Percentiles rank a stretch among this genome's conserved stretches.
phyloP scores from a whole-genome alignment of 1,284 basidiomycete genomes.

The Xerocomus cyaneibrunnescens region DNA sequence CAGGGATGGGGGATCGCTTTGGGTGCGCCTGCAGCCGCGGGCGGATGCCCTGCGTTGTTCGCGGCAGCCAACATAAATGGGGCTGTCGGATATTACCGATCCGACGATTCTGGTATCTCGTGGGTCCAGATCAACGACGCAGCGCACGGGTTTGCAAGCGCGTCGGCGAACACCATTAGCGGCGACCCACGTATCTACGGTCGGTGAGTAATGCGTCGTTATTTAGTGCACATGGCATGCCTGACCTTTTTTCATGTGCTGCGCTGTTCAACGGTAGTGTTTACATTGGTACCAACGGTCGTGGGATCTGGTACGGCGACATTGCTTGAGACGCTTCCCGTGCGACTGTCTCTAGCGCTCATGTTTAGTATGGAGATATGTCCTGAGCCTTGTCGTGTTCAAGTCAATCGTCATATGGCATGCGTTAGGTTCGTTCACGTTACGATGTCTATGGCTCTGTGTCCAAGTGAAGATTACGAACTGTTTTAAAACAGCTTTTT shows the following conservation, averaged over 20 bases:
- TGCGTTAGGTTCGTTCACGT: too few species aligned
- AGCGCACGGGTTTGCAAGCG: conserved; percentile 57
- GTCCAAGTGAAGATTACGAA: too few species aligned
- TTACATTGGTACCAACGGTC: conserved; percentile 16
- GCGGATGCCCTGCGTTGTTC: conserved; percentile 7
- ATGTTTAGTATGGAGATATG: background rate
- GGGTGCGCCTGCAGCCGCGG: background rate
- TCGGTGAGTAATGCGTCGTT: conserved; percentile 7
- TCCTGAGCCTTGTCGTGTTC: too few species aligned
- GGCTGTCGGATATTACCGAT: conserved; percentile 41
- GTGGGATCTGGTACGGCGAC: conserved; percentile 13
- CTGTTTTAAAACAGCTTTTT: too few species aligned
- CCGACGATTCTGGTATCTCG: conserved; percentile 55
- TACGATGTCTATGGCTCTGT: too few species aligned
- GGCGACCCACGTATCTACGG: conserved; percentile 41
- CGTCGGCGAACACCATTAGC: conserved; percentile 47
- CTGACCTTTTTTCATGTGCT: background rate
- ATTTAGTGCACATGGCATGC: background rate
- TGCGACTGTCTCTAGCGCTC: too few species aligned
- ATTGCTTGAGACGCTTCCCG: background rate
- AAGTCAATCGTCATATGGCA: too few species aligned
- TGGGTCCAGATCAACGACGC: conserved; percentile 66
- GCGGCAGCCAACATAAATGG: background rate
- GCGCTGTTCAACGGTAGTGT: background rate
- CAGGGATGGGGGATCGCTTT: conserved; percentile 11